Base-by-base conservation (phyloP, 164 flowering plant species). In the Piper betle region DNA sequence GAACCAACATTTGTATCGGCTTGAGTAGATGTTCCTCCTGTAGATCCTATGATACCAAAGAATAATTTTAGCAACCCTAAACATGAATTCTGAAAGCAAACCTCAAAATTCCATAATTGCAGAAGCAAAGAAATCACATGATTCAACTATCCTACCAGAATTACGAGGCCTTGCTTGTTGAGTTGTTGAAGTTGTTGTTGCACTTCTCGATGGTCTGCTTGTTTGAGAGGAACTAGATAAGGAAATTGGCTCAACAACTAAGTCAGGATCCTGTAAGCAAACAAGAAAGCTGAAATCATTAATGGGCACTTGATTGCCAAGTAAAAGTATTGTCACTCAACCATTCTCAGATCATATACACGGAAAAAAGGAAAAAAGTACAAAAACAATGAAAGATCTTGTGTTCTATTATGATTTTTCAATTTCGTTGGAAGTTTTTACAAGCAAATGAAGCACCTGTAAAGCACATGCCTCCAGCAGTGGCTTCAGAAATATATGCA, bases 191-290 rank as follows among this genome's bases (percentile, higher is more conserved):
- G 66, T n/a, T 19, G 80, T 53, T 17, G 91, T 68, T 16, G 91
- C 77, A 59, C 82, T 7, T 10, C 84, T 53, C 37, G 96, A 66
- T 54, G 82, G 72, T 62, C 81, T 80, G 53, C 89, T 19, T 60
- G 88, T 57, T 67, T 82, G 93, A 55, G 90, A 80, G 11, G 91
- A 72, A 67, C 79, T 74, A 65, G 74, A 71, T 25, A 78, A 55
- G 64, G 88, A 55, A 85, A 91, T 88, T 57, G 96, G 66, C 73
- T 88, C 99, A 60, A 94, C 96, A 55, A 83, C 78, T 41, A 94
- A 78, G 55, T 81, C 88, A 62, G 96, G 92, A 72, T 91, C 99
- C 99, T 94, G 50, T 12, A 46, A 46, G 50, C 50, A 5, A 46
- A 46, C 46, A 42, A 42, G 46, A 10, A 6, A 42, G 6, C 6